Evolutionary conservation across 208 protist species (phyloP), one percentile per base, ranked within the genome.

Genomic region (Endotrypanum monterogeii): DNA sequence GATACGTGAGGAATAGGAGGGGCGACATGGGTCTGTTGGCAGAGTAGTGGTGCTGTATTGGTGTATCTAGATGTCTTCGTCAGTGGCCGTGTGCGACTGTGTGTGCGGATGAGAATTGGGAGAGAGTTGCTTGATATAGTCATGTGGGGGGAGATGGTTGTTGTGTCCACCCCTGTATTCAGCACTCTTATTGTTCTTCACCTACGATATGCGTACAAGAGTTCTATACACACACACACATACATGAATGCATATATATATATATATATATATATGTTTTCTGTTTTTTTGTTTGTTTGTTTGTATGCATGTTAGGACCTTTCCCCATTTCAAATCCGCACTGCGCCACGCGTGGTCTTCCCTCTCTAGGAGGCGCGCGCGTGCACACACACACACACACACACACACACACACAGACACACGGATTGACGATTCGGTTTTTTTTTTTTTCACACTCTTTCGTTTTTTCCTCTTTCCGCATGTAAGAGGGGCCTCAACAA

Each of bases 271-370:
- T 68, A 18, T 55, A 46, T 25, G n/a, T 28, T 56, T 56, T 1
- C 35, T 51, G 61, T 28, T 32, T 68, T 16, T 68, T 5, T 54
- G 11, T 35, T 3, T 65, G 35, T 65, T 39, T 54, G 63, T 9
- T 23, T 67, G 20, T 67, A 50, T 25, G 11, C 58, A 18, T 48
- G 44, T 48, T 48, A 48, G 44, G 44, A 8, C 9, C 61, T 50
- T 67, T 67, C 61, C 61, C 61, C 61, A 67, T 67, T 5, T 50
- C 61, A 44, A 44, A 23, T 30, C 61, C 16, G 18, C 35, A 51
- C 61, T 37, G 16, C 61, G 20, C 7, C 35, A 14, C 39, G 20
- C 14, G 23, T 67, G 37, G 32, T 20, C 3, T 28, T 20, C 61
- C 23, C 20, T 50, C 35, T 50, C 61, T 4, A 28, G n/a, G 39